Conservation (phyloP, 768 basidiomycete species). For the Tulasnella sp. region DNA sequence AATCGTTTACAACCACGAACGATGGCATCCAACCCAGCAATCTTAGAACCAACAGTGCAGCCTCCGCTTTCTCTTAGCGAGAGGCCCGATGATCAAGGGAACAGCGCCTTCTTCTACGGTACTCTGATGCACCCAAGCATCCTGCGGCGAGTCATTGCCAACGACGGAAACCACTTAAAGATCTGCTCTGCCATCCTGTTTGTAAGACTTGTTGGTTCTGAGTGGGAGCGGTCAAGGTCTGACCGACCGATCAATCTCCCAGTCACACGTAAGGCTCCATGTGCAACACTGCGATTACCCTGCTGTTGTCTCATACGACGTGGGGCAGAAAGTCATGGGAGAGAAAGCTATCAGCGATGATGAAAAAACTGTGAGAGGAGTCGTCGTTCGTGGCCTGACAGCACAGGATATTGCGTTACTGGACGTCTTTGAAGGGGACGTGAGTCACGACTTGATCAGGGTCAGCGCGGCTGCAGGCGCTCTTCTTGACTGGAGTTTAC, state of each 20-base stretch:
- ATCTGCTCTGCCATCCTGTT: constrained; percentile 64
- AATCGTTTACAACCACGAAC: too few relatives aligned
- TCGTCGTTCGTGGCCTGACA: constrained; percentile 63
- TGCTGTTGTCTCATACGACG: constrained; percentile 53
- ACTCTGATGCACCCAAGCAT: constrained; percentile 84
- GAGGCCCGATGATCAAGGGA: not conserved
- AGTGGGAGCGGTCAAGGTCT: not conserved
- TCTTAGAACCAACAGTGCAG: too few relatives aligned
- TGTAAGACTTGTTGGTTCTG: constrained; percentile 28
- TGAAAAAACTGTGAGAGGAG: constrained; percentile 66
- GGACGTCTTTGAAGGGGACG: constrained; percentile 76
- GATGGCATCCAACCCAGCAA: too few relatives aligned
- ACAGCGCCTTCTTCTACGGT: constrained; percentile 72
- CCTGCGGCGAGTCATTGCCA: constrained; percentile 60
- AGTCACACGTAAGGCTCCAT: constrained; percentile 8
- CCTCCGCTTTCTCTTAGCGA: too few relatives aligned
- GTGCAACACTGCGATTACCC: constrained; percentile 66
- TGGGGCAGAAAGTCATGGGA: constrained; percentile 37
- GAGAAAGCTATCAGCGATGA: constrained; percentile 40
- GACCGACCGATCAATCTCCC: not conserved
- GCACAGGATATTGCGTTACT: constrained; percentile 50
- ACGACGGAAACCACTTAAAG: constrained; percentile 49
- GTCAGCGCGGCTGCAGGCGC: too few relatives aligned
- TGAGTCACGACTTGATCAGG: constrained; percentile 27
- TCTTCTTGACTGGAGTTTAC: not conserved